Conservation (phyloP, 2,329 filamentous ascomycete genomes). For the Aureobasidium sp. region DNA sequence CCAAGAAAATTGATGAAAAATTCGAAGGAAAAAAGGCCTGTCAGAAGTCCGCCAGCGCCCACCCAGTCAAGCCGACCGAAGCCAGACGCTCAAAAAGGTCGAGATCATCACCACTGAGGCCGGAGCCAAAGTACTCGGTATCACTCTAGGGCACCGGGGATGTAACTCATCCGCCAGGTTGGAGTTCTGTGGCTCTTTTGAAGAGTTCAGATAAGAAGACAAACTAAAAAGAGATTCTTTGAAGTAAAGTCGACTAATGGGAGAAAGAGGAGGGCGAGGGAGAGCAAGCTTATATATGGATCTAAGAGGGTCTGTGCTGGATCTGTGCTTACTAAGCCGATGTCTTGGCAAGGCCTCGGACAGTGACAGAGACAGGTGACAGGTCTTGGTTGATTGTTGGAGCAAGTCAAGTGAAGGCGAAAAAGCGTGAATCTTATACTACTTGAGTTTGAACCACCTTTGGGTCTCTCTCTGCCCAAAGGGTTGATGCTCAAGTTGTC, state of each 20-base stretch:
- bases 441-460: no score
- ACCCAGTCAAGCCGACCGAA: conserved; percentile 20
- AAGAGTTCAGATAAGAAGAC: conserved; percentile 87
- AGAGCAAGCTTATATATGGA: not conserved
- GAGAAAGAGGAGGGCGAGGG: conserved; percentile 17
- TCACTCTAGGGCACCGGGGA: conserved; percentile 89
- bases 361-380: no score
- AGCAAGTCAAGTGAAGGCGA: no score
- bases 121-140: conserved; percentile 33
- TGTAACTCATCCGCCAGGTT: conserved; percentile 87
- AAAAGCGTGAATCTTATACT: no score
- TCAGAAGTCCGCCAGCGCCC: conserved; percentile 21
- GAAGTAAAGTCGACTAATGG: conserved; percentile 19
- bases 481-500: no score
- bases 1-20: conserved; percentile 16
- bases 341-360: not conserved
- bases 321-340: not conserved
- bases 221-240: conserved; percentile 91
- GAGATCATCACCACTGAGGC: conserved; percentile 20
- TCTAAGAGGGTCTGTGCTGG: not conserved
- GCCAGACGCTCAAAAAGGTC: conserved; percentile 19
- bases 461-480: no score
- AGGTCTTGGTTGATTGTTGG: no score
- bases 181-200: conserved; percentile 86
- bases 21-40: conserved; percentile 15